phyloP scores from a whole-genome alignment of 306 rosid genomes.

The Acacia crassicarpa region DNA sequence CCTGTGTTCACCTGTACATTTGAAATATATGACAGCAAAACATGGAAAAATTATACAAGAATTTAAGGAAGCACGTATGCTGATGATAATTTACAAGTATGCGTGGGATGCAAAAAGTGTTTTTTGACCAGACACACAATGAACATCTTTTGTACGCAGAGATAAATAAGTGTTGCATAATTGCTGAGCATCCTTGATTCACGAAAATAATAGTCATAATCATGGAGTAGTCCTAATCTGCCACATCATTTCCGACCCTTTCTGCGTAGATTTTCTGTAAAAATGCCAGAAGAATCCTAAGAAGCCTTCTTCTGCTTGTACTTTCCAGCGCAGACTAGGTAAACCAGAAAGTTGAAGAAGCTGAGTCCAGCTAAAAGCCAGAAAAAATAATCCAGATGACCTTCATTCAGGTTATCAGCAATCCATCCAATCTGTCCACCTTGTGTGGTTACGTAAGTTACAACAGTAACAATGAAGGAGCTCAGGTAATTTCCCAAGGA shows the following conservation, averaged over 20 bases:
- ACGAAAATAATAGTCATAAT: conserved; percentile 18
- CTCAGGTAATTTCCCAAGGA: conserved; percentile 86
- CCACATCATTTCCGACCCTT: background rate
- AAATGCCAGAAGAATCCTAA: conserved; percentile 23
- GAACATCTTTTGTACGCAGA: conserved; percentile 2
- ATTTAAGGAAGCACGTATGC: background rate
- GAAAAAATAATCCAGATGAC: conserved; percentile 85
- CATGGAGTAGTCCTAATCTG: conserved; percentile 6
- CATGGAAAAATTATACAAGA: background rate
- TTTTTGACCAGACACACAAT: background rate
- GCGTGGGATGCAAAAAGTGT: background rate
- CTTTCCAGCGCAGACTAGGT: conserved; percentile 55
- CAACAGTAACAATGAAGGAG: conserved; percentile 73
- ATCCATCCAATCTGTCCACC: conserved; percentile 82
- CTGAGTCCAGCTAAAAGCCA: conserved; percentile 91
- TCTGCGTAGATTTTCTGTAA: background rate
- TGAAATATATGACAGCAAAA: background rate
- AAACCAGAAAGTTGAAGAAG: conserved; percentile 66
- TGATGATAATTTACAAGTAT: background rate
- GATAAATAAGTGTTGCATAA: background rate
- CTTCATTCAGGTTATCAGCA: conserved; percentile 75
- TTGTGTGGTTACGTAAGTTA: conserved; percentile 72
- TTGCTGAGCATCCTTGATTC: conserved; percentile 20
- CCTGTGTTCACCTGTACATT: too few relatives aligned
- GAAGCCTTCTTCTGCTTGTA: conserved; percentile 81